Base-by-base conservation (phyloP, 192 early-diverging fungal species). In the Haplosporangium gracile region DNA sequence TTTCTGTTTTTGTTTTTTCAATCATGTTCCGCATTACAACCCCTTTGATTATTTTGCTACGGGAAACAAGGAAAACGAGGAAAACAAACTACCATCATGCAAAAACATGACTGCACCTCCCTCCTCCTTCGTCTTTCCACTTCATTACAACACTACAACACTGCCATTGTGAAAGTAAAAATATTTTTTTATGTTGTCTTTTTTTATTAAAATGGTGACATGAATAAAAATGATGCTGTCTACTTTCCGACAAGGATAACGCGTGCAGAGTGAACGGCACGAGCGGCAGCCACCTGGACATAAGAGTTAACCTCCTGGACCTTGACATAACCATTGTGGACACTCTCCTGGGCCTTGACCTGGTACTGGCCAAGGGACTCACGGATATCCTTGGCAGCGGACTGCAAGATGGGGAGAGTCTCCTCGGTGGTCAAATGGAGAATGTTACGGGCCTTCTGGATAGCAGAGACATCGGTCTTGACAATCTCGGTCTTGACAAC, bases 401-500 rank as follows among this genome's bases (percentile, higher is more conserved):
- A 72, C 43, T 89, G 83, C 22, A 93, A 74, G 24, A 91, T 68
- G 6, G 92, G 92, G 7, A 93, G 70, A 20, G 90, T 89, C 60
- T 91, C 85, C 26, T 90, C 88, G 29, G 87, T 90, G 49, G 91
- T 91, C 32, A 93, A 68, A 9, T 88, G 68, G 13, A 93, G 53
- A 38, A 93, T 88, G 72, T 91, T 89, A 68, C 79, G 88, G 8
- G 93, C 93, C 76, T 92, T 92, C 70, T 92, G 89, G 42, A 91
- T n/a, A 26, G 91, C 81, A 51, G 90, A 71, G 16, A 88, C 79
- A 38, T 93, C 90, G 5, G 68, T 78, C 57, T 90, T 89, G 36
- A 77, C 47, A 6, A 90, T 72, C 73, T 93, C 90, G n/a, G 81
- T 69, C 49, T 89, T 83, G 55, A 93, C 82, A 18, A 88, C 82